phyloP scores from a whole-genome alignment of 2,329 filamentous ascomycete genomes.

The Aspergillus udagawae region DNA sequence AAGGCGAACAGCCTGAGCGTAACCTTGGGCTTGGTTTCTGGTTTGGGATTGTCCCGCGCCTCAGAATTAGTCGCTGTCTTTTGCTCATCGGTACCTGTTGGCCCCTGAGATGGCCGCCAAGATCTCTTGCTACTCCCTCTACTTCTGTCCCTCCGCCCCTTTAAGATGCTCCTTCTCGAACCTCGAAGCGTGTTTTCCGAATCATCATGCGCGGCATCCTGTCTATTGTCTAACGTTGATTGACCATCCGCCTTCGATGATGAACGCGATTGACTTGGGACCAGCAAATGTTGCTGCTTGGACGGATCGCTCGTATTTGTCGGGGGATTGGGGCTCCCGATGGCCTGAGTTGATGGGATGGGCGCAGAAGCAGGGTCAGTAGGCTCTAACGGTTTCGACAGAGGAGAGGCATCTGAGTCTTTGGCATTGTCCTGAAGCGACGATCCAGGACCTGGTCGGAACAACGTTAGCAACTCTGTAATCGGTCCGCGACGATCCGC shows the following conservation, averaged over 20 bases:
- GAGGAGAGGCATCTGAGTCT: conserved; percentile 19
- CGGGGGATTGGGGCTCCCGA: conserved; percentile 11
- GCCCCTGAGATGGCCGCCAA: conserved; percentile 34
- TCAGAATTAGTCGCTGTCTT: conserved; percentile 30
- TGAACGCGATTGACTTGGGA: conserved; percentile 36
- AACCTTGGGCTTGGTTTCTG: conserved; percentile 40
- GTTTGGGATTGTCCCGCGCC: conserved; percentile 28
- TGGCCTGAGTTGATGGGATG: conserved; percentile 15
- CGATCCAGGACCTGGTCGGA: conserved; percentile 22
- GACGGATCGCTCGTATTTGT: conserved; percentile 20
- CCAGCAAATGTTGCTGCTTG: conserved; percentile 36
- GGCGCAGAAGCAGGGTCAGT: conserved; percentile 7
- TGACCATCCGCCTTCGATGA: conserved; percentile 37
- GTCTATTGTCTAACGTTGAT: conserved; percentile 28
- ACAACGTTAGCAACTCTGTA: conserved; percentile 9
- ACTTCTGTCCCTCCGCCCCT: conserved; percentile 62
- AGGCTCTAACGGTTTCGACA: conserved; percentile 15
- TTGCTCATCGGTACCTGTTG: conserved; percentile 28
- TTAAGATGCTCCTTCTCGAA: conserved; percentile 64
- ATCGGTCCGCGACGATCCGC: not conserved
- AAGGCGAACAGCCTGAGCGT: conserved; percentile 43
- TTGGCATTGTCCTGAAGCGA: conserved; percentile 19
- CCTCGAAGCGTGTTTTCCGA: conserved; percentile 58
- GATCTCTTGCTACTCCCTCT: conserved; percentile 55
- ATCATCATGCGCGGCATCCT: conserved; percentile 31